Base-by-base conservation (phyloP, 495 filamentous ascomycete species). In the Neurospora sp. region DNA sequence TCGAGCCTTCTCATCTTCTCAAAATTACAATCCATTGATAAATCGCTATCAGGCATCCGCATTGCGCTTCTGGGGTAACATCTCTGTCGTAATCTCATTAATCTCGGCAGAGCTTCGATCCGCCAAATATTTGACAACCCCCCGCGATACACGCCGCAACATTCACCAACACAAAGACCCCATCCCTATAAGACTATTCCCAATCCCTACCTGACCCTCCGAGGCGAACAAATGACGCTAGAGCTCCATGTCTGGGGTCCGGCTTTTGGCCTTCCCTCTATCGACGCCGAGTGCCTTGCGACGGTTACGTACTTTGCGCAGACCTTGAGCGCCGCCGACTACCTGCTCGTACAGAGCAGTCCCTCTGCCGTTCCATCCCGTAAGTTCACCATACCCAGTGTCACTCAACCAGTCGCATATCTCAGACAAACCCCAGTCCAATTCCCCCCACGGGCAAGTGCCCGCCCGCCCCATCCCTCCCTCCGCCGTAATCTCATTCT, bases 171-270 rank as follows among this genome's bases (percentile, higher is more conserved):
- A 27, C 14, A 65, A 35, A 35, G 14, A 65, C 14, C 31, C 27
- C 53, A 65, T 65, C 53, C 53, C 8, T 65, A 65, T 65, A 65
- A 35, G 53, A 18, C 53, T 27, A 73, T 68, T 18, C 38, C 59
- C 18, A 69, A 39, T 68, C 38, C 53, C n/a, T 41, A 65, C 53
- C 53, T 35, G 53, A 65, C 53, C 53, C 53, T 65, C 53, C 53
- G 53, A 65, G 35, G 53, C 53, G 35, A 65, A 65, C 20, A 31
- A 41, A 75, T 75, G 74, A 70, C 89, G 73, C 84, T 97, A 16
- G 89, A 94, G 86, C 88, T 98, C 45, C 92, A 97, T 80, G 87
- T 97, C 74, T 97, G 93, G 93, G 94, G 96, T 47, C 92, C 94
- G 40, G 94, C 91, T 42, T 96, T 96, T 80, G 86, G 85, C 38